Percentiles rank a stretch among this genome's conserved stretches.
These are phyloP conservation scores for Ascobolus immersus DNA, from an alignment of 495 filamentous ascomycete genomes.

Conservation along the genomic window DNA sequence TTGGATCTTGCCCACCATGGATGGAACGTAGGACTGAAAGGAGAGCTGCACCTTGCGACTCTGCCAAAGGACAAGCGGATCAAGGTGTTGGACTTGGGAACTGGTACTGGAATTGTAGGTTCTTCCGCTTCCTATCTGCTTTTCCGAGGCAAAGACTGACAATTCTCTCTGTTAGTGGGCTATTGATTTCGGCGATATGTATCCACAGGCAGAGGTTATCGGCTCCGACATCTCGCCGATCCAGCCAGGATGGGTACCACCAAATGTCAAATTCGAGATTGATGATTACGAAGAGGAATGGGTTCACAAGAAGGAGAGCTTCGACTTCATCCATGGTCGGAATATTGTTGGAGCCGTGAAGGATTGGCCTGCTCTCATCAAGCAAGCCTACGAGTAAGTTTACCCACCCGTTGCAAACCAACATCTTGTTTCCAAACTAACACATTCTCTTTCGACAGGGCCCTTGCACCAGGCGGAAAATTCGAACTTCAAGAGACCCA, in stretches of 20 bases:
- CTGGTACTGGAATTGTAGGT: conserved; percentile 30
- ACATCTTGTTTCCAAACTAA: not conserved
- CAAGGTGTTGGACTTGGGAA: conserved; percentile 30
- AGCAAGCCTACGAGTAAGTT: conserved; percentile 20
- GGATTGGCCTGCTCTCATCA: conserved; percentile 23
- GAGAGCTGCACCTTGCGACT: conserved; percentile 20
- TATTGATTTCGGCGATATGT: conserved; percentile 13
- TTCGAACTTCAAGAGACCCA: not conserved
- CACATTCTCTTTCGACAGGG: conserved; percentile 1
- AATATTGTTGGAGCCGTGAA: conserved; percentile 25
- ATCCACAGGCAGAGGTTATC: conserved; percentile 29
- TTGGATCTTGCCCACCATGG: conserved; percentile 7
- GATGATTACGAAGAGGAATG: conserved; percentile 25
- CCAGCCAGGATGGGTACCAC: conserved; percentile 24
- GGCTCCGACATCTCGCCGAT: conserved; percentile 40
- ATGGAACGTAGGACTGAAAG: conserved; percentile 14
- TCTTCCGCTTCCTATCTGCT: no score
- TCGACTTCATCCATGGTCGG: conserved; percentile 31
- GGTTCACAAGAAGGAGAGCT: conserved; percentile 20
- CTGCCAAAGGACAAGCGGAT: conserved; percentile 19
- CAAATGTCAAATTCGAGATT: conserved; percentile 20
- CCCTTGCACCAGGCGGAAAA: not conserved
- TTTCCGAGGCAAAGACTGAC: no score
- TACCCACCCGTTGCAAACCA: conserved; percentile 17
- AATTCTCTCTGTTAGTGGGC: not conserved